Base-by-base conservation (phyloP, 176 grass and related monocot genomes). In the Oryza australiensis region DNA sequence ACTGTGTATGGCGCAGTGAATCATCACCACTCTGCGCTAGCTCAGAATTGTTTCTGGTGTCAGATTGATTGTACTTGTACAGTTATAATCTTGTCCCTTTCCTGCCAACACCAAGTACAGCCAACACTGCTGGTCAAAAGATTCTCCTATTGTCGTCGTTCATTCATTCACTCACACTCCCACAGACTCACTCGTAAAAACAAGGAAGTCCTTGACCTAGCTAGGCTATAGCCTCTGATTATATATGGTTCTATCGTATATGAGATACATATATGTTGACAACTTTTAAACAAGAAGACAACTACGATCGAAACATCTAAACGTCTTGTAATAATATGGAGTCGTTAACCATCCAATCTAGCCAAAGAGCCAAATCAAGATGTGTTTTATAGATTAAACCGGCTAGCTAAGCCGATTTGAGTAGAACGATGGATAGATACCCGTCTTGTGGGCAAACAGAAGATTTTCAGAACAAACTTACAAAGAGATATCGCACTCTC, bases 101-200 rank as follows among this genome's bases (percentile, higher is more conserved):
- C 60, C 66, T 67, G 32, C 15, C 32, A 72, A 73, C 76, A 57
- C 57, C 84, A 74, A 80, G 69, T 57, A 46, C 77, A 68, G 45
- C 70, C 68, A 74, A 59, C 45, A 57, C 33, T 66, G 16, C 41
- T 72, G 75, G 59, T 80, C 65, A 68, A 30, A 78, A 78, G 62
- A 74, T 68, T 73, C 84, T 53, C 70, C 43, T 86, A 62, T 68
- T 74, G 70, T 59, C 84, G 53, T 57, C 15, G 64, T 29, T 72
- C 23, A 43, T 27, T 78, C 74, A 77, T 18, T 84, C 72, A 42
- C 35, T 40, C 49, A 22, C 3, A 32, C 32, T 32, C 32, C n/a
- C n/a, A n/a, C n/a, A n/a, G n/a, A 3, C 51, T 18, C 15, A 18
- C 37, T 40, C 7, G 1, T 7, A 3, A 57, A 27, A 64, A 78